These are phyloP conservation scores for Mortierella sp. DNA, from an alignment of 371 early-diverging fungal species.

Conservation along the genomic window DNA sequence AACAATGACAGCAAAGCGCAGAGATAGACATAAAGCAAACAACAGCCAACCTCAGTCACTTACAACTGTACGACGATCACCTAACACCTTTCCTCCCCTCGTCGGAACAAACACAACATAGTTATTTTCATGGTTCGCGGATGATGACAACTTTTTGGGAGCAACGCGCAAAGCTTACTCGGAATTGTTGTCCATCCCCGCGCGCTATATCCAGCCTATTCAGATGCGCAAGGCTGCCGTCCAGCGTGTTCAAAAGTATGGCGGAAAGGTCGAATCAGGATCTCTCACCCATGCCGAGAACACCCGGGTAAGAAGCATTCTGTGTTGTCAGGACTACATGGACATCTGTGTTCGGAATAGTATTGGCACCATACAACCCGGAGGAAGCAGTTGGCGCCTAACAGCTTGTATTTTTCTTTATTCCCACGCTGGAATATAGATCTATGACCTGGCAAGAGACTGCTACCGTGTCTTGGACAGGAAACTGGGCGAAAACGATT, in stretches of 20 bases:
- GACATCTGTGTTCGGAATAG: neutral
- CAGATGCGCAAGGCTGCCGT: slow-evolving; percentile 49
- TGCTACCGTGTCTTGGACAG: slow-evolving; percentile 69
- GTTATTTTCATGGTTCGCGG: slow-evolving; percentile 63
- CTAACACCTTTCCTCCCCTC: neutral
- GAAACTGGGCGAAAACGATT: slow-evolving; percentile 72
- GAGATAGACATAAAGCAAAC: neutral
- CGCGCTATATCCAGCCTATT: slow-evolving; percentile 68
- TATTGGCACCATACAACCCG: neutral
- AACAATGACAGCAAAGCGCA: neutral
- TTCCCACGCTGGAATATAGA: slow-evolving; percentile 47
- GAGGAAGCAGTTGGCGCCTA: neutral
- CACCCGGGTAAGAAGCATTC: slow-evolving; percentile 22
- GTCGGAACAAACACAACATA: slow-evolving; percentile 41
- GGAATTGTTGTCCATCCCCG: slow-evolving; percentile 71
- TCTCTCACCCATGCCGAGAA: slow-evolving; percentile 33
- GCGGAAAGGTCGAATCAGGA: slow-evolving; percentile 36
- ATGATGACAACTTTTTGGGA: slow-evolving; percentile 78
- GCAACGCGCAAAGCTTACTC: slow-evolving; percentile 76
- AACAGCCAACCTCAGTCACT: neutral
- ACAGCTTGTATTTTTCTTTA: neutral
- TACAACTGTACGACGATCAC: neutral
- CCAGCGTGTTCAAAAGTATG: slow-evolving; percentile 8
- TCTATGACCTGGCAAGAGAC: slow-evolving; percentile 68
- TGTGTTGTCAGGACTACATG: neutral